phyloP scores from a whole-genome alignment of 495 filamentous ascomycete genomes.

The Collariella sp. region DNA sequence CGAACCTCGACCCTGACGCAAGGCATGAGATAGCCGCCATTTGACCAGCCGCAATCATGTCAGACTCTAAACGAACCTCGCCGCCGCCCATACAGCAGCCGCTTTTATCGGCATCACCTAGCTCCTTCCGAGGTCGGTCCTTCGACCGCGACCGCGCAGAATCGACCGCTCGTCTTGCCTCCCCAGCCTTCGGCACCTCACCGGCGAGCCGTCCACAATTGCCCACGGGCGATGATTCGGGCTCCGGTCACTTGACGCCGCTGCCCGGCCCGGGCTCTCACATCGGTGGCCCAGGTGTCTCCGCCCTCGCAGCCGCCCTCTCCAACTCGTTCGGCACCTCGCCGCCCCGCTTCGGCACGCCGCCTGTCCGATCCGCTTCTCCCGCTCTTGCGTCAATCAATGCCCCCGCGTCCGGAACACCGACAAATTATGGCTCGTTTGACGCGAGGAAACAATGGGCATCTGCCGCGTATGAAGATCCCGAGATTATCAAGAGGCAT shows the following conservation, averaged over 20 bases:
- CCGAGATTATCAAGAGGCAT: slow-evolving; percentile 73
- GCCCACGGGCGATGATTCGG: slow-evolving; percentile 19
- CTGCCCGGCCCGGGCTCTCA: slow-evolving; percentile 46
- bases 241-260: slow-evolving; percentile 36
- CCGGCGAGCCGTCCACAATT: not conserved
- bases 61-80: slow-evolving; percentile 27
- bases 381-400: slow-evolving; percentile 34
- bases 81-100: slow-evolving; percentile 28
- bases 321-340: slow-evolving; percentile 54
- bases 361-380: slow-evolving; percentile 35
- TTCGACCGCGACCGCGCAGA: slow-evolving; percentile 49
- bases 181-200: slow-evolving; percentile 39
- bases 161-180: slow-evolving; percentile 64
- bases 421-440: slow-evolving; percentile 73
- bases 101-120: slow-evolving; percentile 40
- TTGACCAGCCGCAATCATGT: slow-evolving; percentile 25
- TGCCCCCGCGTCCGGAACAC: slow-evolving; percentile 40
- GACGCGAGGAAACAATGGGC: slow-evolving; percentile 47
- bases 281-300: slow-evolving; percentile 58
- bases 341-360: slow-evolving; percentile 54
- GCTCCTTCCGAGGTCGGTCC: slow-evolving; percentile 35
- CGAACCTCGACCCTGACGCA: not conserved
- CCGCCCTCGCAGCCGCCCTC: slow-evolving; percentile 67
- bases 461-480: slow-evolving; percentile 60
- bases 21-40: slow-evolving; percentile 16